phyloP scores from a whole-genome alignment of 1,284 basidiomycete genomes.

The Heimioporus punctisporus region DNA sequence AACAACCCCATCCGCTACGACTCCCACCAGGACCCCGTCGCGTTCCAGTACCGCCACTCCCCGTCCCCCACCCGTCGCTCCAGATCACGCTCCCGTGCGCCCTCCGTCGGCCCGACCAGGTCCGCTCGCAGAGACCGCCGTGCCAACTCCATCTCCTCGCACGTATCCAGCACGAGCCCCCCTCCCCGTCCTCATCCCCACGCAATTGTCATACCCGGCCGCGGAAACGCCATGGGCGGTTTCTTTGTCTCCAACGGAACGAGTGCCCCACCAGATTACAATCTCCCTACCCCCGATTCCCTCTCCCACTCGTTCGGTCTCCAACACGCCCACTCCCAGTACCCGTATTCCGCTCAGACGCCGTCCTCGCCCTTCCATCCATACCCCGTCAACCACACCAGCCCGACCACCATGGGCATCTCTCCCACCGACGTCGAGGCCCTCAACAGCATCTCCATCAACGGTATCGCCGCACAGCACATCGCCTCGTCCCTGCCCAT shows the following conservation, averaged over 20 bases:
- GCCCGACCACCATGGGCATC: slow-evolving; percentile 29
- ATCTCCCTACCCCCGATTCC: slow-evolving; percentile 35
- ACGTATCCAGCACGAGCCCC: slow-evolving; percentile 48
- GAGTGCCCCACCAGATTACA: slow-evolving; percentile 29
- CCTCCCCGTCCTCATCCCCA: slow-evolving; percentile 46
- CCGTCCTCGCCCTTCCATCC: slow-evolving; percentile 29
- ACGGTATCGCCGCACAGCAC: slow-evolving; percentile 20
- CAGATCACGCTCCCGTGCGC: slow-evolving; percentile 51
- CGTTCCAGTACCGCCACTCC: slow-evolving; percentile 29
- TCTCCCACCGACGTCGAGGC: slow-evolving; percentile 37
- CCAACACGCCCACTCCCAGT: slow-evolving; percentile 20
- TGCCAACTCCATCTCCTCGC: slow-evolving; percentile 50
- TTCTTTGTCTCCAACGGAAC: slow-evolving; percentile 33
- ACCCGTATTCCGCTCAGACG: slow-evolving; percentile 18
- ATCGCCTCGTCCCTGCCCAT: slow-evolving; percentile 22
- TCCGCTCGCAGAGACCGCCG: slow-evolving; percentile 44
- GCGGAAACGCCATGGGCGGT: slow-evolving; percentile 30
- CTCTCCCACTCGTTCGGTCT: slow-evolving; percentile 33
- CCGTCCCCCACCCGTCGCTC: slow-evolving; percentile 40
- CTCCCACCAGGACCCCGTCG: slow-evolving; percentile 41
- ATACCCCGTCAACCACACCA: slow-evolving; percentile 16
- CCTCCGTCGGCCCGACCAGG: slow-evolving; percentile 50
- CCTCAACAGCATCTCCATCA: slow-evolving; percentile 11
- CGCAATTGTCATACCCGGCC: slow-evolving; percentile 61
- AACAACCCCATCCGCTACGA: slow-evolving; percentile 64